Evolutionary conservation across 352 stramenopile species (phyloP), one percentile per base, ranked within the genome.

Genomic region (Vaucheria bursata): DNA sequence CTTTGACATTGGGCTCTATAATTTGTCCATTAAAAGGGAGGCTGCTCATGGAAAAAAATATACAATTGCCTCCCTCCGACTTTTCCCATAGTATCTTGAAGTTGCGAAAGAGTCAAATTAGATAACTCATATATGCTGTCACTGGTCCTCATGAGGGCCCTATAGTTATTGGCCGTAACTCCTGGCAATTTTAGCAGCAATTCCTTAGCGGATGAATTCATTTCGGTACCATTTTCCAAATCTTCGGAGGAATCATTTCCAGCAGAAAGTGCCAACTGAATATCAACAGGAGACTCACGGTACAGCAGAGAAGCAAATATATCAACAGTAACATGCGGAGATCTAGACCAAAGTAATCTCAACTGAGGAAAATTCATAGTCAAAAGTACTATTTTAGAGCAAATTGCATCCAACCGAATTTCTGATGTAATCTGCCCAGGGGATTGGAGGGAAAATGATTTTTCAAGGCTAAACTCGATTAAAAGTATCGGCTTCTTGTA

Each of bases 121-220:
- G 45, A 66, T 25, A 82, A 53, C 5, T 79, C 68, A 5, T 71
- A 71, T 31, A 82, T 59, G 5, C 50, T 73, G 18, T 64, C 66
- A 37, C 73, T 64, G n/a, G 45, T 65, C 39, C 70, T 64, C 29
- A 82, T 32, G 32, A 97, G 84, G 38, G 89, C 89, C 34, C 90
- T 85, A 75, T 89, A 93, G 85, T 97, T 97, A 78, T 95, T 86
- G 45, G 93, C 87, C 71, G 90, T 98, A 75, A 99, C 91, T n/a
- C 95, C 95, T 0, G 95, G 95, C 53, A 99, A 86, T 71, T 94
- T 90, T 65, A 96, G 89, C 18, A 99, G 85, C 77, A 99, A 91
- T 67, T 97, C 91, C 76, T 96, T 87, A 7, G 93, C 92, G 68
- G 87, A 91, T 34, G 92, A 90, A 81, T 97, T 97, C 75, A 84